phyloP scores from a whole-genome alignment of 2,329 filamentous ascomycete species.

The Emmonsiellopsis sp. region DNA sequence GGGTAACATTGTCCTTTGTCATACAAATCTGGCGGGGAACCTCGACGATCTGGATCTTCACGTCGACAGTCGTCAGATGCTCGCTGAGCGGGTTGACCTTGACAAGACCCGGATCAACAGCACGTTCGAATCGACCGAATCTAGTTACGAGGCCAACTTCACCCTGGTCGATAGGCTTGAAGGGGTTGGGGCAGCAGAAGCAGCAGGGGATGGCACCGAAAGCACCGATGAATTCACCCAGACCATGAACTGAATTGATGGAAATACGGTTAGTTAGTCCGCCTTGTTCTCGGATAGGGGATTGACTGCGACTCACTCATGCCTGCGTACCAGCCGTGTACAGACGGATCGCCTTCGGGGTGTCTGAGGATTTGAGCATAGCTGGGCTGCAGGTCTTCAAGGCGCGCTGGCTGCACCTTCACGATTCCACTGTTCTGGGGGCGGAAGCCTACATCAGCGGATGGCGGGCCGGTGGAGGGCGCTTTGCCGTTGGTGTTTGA shows the following conservation, averaged over 20 bases:
- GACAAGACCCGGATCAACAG: slow-evolving; percentile 91
- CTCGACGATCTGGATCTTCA: slow-evolving; percentile 97
- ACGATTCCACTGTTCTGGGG: slow-evolving; percentile 44
- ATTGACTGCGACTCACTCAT: slow-evolving; percentile 56
- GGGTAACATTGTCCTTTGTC: slow-evolving; percentile 98
- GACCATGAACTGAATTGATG: slow-evolving; percentile 50
- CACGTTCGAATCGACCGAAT: slow-evolving; percentile 87
- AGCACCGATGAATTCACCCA: slow-evolving; percentile 67
- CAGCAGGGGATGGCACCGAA: slow-evolving; percentile 86
- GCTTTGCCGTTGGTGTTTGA: not conserved
- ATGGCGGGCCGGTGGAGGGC: slow-evolving; percentile 6
- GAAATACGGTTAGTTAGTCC: slow-evolving; percentile 1
- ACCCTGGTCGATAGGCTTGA: slow-evolving; percentile 83
- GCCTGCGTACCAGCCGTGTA: slow-evolving; percentile 78
- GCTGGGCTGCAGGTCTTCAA: slow-evolving; percentile 74
- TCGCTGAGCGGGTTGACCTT: slow-evolving; percentile 96
- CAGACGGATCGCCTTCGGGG: slow-evolving; percentile 55
- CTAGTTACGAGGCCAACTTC: slow-evolving; percentile 93
- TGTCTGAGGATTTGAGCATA: slow-evolving; percentile 58
- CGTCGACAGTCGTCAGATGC: slow-evolving; percentile 80
- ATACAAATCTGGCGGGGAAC: slow-evolving; percentile 96
- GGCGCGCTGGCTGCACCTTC: slow-evolving; percentile 66
- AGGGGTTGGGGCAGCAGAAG: slow-evolving; percentile 86
- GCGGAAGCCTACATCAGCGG: slow-evolving; percentile 34
- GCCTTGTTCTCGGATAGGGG: not conserved